Conservation (phyloP, 2,329 filamentous ascomycete genomes). For the Leptodontidium sp. region DNA sequence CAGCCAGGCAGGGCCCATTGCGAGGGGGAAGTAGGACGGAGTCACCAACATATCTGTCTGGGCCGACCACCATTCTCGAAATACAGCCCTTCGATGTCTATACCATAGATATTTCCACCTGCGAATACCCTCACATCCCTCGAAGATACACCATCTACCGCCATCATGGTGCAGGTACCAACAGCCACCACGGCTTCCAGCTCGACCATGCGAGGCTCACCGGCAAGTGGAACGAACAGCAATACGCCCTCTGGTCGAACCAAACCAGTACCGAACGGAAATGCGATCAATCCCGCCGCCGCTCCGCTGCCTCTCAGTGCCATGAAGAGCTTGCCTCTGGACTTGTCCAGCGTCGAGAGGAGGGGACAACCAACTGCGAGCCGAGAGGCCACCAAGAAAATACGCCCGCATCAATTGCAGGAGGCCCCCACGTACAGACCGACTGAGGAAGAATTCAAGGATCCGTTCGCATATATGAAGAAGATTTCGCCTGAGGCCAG, state of each 20-base stretch:
- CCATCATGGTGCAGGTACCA: conserved; percentile 47
- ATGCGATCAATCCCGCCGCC: conserved; percentile 45
- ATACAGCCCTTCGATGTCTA: conserved; percentile 41
- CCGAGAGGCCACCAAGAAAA: conserved; percentile 78
- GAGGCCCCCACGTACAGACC: conserved; percentile 93
- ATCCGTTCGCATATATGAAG: conserved; percentile 91
- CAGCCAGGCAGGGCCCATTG: conserved; percentile 9
- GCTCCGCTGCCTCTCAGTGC: conserved; percentile 47
- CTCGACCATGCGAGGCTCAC: conserved; percentile 45
- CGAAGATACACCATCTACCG: conserved; percentile 15
- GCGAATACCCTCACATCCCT: conserved; percentile 24
- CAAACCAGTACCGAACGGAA: conserved; percentile 42
- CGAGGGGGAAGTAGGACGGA: conserved; percentile 28
- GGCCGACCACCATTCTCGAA: conserved; percentile 19
- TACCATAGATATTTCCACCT: conserved; percentile 32
- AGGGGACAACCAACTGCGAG: conserved; percentile 82
- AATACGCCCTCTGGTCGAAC: conserved; percentile 39
- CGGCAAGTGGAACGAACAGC: conserved; percentile 40
- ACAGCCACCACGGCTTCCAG: conserved; percentile 40
- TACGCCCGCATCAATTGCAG: conserved; percentile 82
- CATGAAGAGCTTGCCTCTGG: conserved; percentile 64
- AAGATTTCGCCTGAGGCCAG: conserved; percentile 88
- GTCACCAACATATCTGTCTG: conserved; percentile 28
- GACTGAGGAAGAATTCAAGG: conserved; percentile 92
- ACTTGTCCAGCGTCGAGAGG: conserved; percentile 89